These are phyloP conservation scores for Orobanche coerulescens DNA, from an alignment of 257 asterid species.

Conservation along the genomic window DNA sequence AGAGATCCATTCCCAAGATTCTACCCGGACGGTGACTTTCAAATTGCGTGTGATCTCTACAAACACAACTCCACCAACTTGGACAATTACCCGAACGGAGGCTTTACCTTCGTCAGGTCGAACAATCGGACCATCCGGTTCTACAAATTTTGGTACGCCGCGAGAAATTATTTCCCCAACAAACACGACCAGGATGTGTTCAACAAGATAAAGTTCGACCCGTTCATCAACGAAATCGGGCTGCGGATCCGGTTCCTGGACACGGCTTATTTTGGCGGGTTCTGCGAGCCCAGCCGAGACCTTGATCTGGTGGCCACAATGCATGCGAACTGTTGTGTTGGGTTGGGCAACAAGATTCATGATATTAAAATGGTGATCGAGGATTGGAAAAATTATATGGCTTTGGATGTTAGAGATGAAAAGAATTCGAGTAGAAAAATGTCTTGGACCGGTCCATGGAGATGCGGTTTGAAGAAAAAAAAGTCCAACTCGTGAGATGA, in stretches of 20 bases:
- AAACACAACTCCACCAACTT: conserved; percentile 12
- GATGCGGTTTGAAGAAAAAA: no score
- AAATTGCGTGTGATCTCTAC: neutral
- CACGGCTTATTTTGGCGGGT: conserved; percentile 34
- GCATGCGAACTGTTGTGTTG: conserved; percentile 45
- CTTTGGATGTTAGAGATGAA: no score
- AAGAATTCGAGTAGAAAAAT: no score
- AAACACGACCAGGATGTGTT: conserved; percentile 40
- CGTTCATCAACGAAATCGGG: conserved; percentile 17
- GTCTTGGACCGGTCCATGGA: no score
- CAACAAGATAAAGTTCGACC: conserved; percentile 25
- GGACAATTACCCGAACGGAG: conserved; percentile 32
- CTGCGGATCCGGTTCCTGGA: conserved; percentile 31
- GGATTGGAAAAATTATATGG: conserved; percentile 28
- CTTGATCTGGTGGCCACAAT: conserved; percentile 28
- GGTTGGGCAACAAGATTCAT: conserved; percentile 28
- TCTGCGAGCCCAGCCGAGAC: conserved; percentile 31
- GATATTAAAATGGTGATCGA: conserved; percentile 26
- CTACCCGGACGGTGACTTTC: no score
- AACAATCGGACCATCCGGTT: conserved; percentile 29
- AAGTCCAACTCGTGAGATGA: no score
- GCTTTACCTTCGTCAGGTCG: conserved; percentile 35
- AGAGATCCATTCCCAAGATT: no score
- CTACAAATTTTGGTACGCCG: conserved; percentile 31
- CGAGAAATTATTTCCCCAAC: conserved; percentile 23